A percentile compares a stretch with the other conserved stretches of the same genome.
Evolutionary conservation across 75 land plant genomes (phyloP).

Genomic region (Pinus taeda): DNA sequence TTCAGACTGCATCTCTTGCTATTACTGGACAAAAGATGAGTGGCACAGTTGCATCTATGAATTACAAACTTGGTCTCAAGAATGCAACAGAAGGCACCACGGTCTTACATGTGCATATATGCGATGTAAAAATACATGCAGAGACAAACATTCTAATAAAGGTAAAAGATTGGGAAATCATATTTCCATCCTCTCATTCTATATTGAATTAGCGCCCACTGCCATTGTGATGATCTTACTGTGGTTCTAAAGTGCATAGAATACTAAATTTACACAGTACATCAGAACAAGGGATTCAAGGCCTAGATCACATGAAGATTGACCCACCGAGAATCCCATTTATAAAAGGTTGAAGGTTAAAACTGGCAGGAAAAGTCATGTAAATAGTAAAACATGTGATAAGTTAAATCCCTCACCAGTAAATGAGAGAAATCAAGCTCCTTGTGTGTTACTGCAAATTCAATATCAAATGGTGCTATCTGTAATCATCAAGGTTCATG

Average conservation of each 20-base stretch:
- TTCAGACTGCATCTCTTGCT: no score
- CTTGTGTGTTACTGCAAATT: conserved; percentile 97
- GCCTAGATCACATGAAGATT: not conserved
- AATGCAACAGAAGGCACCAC: no score
- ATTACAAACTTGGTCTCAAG: no score
- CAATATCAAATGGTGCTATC: conserved; percentile 98
- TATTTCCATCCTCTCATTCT: not conserved
- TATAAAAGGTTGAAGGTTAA: not conserved
- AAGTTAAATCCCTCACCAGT: conserved; percentile 45
- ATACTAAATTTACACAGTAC: not conserved
- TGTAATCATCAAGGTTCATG: conserved; percentile 18
- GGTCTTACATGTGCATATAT: not conserved
- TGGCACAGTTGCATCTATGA: no score
- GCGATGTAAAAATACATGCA: not conserved
- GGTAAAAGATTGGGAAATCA: not conserved
- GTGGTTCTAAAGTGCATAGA: not conserved
- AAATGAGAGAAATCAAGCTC: conserved; percentile 98
- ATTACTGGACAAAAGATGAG: no score
- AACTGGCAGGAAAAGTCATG: not conserved
- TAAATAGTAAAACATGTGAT: not conserved
- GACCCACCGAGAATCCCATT: not conserved
- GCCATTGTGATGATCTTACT: not conserved
- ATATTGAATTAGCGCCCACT: not conserved
- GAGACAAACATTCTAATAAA: not conserved
- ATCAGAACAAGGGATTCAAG: not conserved